These are phyloP conservation scores for Uronychia setigera DNA, from an alignment of 73 alveolate genomes.

Conservation along the genomic window DNA sequence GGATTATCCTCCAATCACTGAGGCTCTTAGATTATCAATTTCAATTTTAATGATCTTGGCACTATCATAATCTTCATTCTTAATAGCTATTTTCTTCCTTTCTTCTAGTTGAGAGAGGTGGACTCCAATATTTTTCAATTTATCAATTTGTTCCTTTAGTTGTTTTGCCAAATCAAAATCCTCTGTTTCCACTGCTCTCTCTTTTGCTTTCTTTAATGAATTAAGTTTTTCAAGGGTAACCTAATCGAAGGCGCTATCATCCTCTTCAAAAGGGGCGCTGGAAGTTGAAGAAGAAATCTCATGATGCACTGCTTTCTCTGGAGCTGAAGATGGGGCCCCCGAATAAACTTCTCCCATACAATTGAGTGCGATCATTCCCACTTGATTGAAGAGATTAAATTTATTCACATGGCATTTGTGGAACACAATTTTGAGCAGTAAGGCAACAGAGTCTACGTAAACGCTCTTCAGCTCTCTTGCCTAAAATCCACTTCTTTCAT, in stretches of 20 bases:
- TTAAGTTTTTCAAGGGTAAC: constrained; percentile 88
- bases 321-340: background rate
- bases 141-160: constrained; percentile 88
- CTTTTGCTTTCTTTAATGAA: constrained; percentile 86
- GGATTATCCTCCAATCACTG: constrained; percentile 55
- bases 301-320: background rate
- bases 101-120: constrained; percentile 84
- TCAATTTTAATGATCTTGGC: constrained; percentile 96
- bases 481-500: constrained; percentile 97
- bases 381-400: constrained; percentile 87
- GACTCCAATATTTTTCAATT: constrained; percentile 81
- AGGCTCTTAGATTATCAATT: constrained; percentile 93
- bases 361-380: constrained; percentile 82
- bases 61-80: constrained; percentile 94
- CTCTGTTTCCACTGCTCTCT: constrained; percentile 93
- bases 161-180: constrained; percentile 97
- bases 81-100: constrained; percentile 92
- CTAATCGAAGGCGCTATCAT: constrained; percentile 81
- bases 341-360: constrained; percentile 78
- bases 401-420: constrained; percentile 89
- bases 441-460: constrained; percentile 84
- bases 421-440: constrained; percentile 83
- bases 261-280: constrained; percentile 41
- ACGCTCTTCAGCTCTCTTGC: constrained; percentile 98
- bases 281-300: background rate